Conservation (phyloP, 805 yeast genomes). For the Monosporozyma servazzii region DNA sequence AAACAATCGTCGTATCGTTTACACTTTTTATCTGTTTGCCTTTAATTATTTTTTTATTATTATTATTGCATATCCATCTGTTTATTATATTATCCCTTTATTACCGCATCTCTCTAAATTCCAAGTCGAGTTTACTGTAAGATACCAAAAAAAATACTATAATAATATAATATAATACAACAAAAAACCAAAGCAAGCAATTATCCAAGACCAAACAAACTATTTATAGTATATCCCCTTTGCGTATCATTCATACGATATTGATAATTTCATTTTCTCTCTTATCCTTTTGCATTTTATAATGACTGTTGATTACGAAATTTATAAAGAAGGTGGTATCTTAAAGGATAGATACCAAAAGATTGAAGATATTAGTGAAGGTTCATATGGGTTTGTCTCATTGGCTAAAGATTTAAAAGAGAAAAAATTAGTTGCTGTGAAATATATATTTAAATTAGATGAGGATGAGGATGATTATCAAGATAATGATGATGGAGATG, state of each 20-base stretch:
- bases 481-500: constrained; percentile 8
- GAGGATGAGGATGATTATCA: constrained; percentile 25
- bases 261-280: background rate
- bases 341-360: constrained; percentile 57
- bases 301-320: constrained; percentile 28
- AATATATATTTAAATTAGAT: constrained; percentile 62
- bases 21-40: background rate
- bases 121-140: background rate
- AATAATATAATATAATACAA: no score
- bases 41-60: no score
- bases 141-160: background rate
- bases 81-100: background rate
- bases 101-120: background rate
- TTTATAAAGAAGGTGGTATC: constrained; percentile 40
- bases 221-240: background rate
- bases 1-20: no score
- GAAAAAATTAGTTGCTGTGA: constrained; percentile 64
- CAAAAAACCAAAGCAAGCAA: no score
- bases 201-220: no score
- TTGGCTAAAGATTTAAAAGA: constrained; percentile 61
- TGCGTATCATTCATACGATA: background rate
- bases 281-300: background rate
- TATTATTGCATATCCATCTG: background rate
- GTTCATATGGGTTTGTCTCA: constrained; percentile 88
- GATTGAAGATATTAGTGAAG: constrained; percentile 73